Base-by-base conservation (phyloP, 768 basidiomycete genomes). In the Rhizopogon vulgaris region DNA sequence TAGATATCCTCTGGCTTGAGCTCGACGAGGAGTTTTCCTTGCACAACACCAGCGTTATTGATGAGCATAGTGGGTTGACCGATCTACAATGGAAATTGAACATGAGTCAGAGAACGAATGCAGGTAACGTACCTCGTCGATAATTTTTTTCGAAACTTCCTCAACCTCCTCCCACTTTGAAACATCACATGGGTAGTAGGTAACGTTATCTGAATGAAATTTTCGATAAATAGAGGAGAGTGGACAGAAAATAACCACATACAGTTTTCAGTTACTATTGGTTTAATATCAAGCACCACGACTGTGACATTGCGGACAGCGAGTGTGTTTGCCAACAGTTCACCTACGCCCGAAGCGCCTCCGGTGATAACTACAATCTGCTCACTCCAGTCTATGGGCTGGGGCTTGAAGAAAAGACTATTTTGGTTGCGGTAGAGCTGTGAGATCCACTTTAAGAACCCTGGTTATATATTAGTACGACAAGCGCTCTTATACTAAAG, bases 11-110 rank as follows among this genome's bases (percentile, higher is more conserved):
- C 77, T 4, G 87, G 78, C 2, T 69, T 72, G 52, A 96, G 73
- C 61, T 97, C 94, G 11, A 94, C 70, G 30, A 99, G 71, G 2
- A 84, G 70, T 60, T 94, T 94, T 24, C 94, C 93, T 69, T 94
- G 90, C 24, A 89, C 90, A 52, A 96, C 84, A 17, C 94, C 96
- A 0, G 95, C 96, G 63, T 95, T 97, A 71, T 97, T 98, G 59
- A 99, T 75, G 22, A 99, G 71, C 37, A 97, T 78, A 0, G 96
- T 96, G 0, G 90, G 90, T 53, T 88, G 78, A 3, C 91, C 94
- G 48, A 95, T 76, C 90, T 94, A 59, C 30, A 25, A 42, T 41
- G 28, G 40, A 41, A 43, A 48, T 43, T 38, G 28, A 53, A 55
- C 22, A 51, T 32, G 12, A 15, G 25, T 36, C 25, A 18, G 18